phyloP scores from a whole-genome alignment of 2,329 filamentous ascomycete species.

The Arthrobotrys sphaeroides region DNA sequence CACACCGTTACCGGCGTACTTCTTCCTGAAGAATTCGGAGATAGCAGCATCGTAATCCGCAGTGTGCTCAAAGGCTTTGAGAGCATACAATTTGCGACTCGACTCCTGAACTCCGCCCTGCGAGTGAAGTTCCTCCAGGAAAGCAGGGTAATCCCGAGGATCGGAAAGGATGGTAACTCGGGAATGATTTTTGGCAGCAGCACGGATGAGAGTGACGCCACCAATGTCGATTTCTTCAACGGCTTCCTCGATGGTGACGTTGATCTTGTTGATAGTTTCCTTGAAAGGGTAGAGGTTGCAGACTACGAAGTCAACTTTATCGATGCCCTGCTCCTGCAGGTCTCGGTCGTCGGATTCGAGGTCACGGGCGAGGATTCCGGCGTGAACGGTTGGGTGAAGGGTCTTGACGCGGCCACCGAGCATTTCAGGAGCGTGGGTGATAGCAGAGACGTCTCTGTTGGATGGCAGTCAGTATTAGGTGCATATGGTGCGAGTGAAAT shows the following conservation, averaged over 20 bases:
- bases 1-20: slow-evolving; percentile 85
- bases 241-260: slow-evolving; percentile 94
- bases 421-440: slow-evolving; percentile 97
- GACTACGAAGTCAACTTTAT: slow-evolving; percentile 94
- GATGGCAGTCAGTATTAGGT: neutral
- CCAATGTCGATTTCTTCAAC: slow-evolving; percentile 99
- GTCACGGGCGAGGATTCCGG: slow-evolving; percentile 86
- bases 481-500: neutral
- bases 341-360: slow-evolving; percentile 97
- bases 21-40: slow-evolving; percentile 95
- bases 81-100: slow-evolving; percentile 86
- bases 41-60: slow-evolving; percentile 96
- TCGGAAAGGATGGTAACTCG: slow-evolving; percentile 96
- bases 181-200: slow-evolving; percentile 96
- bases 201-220: slow-evolving; percentile 93
- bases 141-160: slow-evolving; percentile 90
- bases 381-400: slow-evolving; percentile 90
- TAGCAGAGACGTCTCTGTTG: slow-evolving; percentile 91
- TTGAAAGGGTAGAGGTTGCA: slow-evolving; percentile 99
- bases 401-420: slow-evolving; percentile 92
- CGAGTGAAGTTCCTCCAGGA: slow-evolving; percentile 78
- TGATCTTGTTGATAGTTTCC: slow-evolving; percentile 95
- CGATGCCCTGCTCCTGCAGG: slow-evolving; percentile 90
- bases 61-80: slow-evolving; percentile 98
- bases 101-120: slow-evolving; percentile 83